These are phyloP conservation scores for Penicillium olsonii DNA, from an alignment of 2,329 filamentous ascomycete species.

Conservation along the genomic window DNA sequence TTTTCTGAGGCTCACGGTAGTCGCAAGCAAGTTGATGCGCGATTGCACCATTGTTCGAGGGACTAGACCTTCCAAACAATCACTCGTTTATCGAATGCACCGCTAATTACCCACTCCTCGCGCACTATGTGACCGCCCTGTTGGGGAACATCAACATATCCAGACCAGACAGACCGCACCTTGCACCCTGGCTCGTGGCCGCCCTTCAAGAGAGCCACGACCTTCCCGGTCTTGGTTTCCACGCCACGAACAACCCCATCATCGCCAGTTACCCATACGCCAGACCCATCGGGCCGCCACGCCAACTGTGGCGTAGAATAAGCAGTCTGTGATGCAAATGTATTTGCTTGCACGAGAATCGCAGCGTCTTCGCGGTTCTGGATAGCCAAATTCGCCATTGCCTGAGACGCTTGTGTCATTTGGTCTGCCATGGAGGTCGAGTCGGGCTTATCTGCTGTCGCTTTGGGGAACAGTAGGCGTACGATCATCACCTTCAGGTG, in stretches of 20 bases:
- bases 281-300: constrained; percentile 63
- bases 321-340: constrained; percentile 63
- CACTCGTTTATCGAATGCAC: constrained; percentile 64
- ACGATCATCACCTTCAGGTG: constrained; percentile 65
- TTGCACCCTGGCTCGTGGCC: constrained; percentile 61
- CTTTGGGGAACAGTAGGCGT: constrained; percentile 55
- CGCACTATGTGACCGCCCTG: constrained; percentile 24
- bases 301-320: constrained; percentile 64
- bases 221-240: constrained; percentile 60
- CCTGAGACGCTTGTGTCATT: constrained; percentile 54
- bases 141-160: constrained; percentile 38
- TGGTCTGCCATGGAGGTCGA: constrained; percentile 9
- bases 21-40: too few species aligned
- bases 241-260: constrained; percentile 64
- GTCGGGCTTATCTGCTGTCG: constrained; percentile 16
- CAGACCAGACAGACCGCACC: constrained; percentile 60
- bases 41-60: too few species aligned
- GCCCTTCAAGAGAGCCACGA: constrained; percentile 50
- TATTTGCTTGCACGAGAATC: constrained; percentile 61
- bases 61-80: constrained; percentile 54
- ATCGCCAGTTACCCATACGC: constrained; percentile 66
- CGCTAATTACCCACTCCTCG: constrained; percentile 61
- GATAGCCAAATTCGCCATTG: constrained; percentile 51
- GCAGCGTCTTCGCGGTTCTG: constrained; percentile 61
- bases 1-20: too few species aligned